A percentile compares a stretch with the other conserved stretches of the same genome.
phyloP scores from a whole-genome alignment of 805 yeast genomes.

The Yarrowia divulgata region DNA sequence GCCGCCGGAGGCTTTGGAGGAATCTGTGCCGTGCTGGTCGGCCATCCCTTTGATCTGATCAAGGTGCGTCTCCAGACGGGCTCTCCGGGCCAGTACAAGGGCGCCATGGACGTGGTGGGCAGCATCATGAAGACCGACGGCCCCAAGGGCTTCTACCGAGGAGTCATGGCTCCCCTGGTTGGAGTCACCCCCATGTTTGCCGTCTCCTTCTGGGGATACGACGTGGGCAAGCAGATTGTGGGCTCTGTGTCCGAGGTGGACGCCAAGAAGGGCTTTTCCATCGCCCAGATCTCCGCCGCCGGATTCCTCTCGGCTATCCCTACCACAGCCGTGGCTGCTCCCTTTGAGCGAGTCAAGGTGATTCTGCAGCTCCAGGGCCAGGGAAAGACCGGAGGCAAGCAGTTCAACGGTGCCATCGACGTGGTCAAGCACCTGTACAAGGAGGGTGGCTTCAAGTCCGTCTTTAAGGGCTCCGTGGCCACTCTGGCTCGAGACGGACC shows the following conservation, averaged over 20 bases:
- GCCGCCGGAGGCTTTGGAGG: conserved; percentile 98
- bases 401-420: conserved; percentile 59
- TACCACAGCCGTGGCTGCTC: conserved; percentile 95
- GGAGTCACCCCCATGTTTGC: conserved; percentile 99
- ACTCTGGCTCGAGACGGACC: conserved; percentile 98
- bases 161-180: conserved; percentile 91
- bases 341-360: conserved; percentile 94
- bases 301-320: conserved; percentile 96
- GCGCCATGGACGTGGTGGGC: conserved; percentile 71
- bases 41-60: conserved; percentile 94
- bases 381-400: conserved; percentile 51
- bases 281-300: conserved; percentile 81
- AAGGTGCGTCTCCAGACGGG: conserved; percentile 89
- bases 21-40: conserved; percentile 90
- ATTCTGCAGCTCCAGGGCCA: conserved; percentile 80
- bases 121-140: conserved; percentile 78
- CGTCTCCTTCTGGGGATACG: conserved; percentile 98
- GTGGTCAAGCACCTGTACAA: conserved; percentile 72
- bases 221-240: conserved; percentile 83
- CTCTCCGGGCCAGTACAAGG: conserved; percentile 62
- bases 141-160: conserved; percentile 82
- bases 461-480: conserved; percentile 90
- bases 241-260: conserved; percentile 50
- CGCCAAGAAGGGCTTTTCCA: conserved; percentile 57
- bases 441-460: conserved; percentile 82